These are phyloP conservation scores for Yarrowia sp. DNA, from an alignment of 805 yeast species.

Conservation along the genomic window DNA sequence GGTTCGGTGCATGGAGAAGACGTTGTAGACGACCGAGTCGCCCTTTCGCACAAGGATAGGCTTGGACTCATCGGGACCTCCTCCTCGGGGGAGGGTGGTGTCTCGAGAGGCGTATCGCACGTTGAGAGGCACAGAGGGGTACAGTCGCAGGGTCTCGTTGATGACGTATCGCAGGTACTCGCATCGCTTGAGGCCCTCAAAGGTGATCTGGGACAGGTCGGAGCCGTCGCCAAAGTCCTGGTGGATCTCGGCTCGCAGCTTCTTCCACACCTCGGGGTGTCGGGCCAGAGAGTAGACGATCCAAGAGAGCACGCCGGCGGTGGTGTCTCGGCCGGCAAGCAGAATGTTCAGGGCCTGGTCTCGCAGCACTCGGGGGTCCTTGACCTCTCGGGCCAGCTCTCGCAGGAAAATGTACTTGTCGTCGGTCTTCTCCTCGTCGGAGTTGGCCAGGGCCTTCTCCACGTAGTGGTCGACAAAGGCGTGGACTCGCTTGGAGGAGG, in stretches of 20 bases:
- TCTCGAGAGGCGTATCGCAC: conserved; percentile 56
- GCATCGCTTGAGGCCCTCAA: conserved; percentile 59
- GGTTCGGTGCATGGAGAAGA: conserved; percentile 56
- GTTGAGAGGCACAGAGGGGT: conserved; percentile 61
- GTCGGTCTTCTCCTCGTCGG: conserved; percentile 43
- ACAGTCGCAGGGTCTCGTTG: conserved; percentile 59
- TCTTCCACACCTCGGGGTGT: conserved; percentile 48
- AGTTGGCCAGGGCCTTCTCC: conserved; percentile 49
- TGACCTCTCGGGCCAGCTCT: conserved; percentile 58
- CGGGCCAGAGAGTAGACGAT: conserved; percentile 56
- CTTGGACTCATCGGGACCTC: conserved; percentile 53
- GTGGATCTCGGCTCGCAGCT: conserved; percentile 53
- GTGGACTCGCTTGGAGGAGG: conserved; percentile 48
- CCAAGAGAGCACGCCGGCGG: conserved; percentile 59
- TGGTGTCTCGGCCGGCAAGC: conserved; percentile 63
- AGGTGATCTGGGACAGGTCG: conserved; percentile 48
- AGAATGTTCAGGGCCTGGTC: conserved; percentile 60
- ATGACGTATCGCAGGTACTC: conserved; percentile 57
- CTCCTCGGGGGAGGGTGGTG: conserved; percentile 60
- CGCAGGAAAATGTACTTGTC: conserved; percentile 57
- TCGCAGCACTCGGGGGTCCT: conserved; percentile 56
- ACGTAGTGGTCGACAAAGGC: conserved; percentile 54
- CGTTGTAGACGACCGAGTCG: conserved; percentile 52
- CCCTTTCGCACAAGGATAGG: conserved; percentile 57
- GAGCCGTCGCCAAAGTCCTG: conserved; percentile 51